Evolutionary conservation across 768 basidiomycete species (phyloP), one percentile per base, ranked within the genome.

Genomic region (Pleurotus eryngii): DNA sequence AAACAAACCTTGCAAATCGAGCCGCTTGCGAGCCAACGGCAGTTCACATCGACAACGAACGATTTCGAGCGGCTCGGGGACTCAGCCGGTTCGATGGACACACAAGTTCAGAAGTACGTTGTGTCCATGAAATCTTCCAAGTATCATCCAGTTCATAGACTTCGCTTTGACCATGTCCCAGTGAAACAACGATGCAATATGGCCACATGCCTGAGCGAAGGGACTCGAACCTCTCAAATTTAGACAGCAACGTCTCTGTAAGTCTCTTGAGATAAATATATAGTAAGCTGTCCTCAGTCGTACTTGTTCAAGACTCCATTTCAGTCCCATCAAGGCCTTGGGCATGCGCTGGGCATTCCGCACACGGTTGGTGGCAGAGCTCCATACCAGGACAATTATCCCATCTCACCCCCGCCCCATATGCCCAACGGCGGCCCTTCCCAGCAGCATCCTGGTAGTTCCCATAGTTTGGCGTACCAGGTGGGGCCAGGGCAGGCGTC

Each of bases 141-240:
- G 43, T 48, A n/a, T 46, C 27, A 37, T 12, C 24, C 17, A 55
- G 48, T 39, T 37, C 46, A 45, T 37, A 43, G 20, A 51, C 39
- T 22, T 62, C 63, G 60, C 57, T 60, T 50, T 57, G 61, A 62
- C 61, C 57, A 69, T 66, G 64, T 59, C 68, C 39, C 67, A 85
- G 83, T 71, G 84, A 85, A 68, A 71, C 77, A 59, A 72, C 71
- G 61, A 85, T 86, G 81, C 76, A 83, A 65, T 86, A 85, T 75
- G 76, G 74, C 59, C 84, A 84, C 68, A 74, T 86, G 66, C 75
- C 73, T 53, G 81, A 81, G 60, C 73, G 79, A 57, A 75, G 84
- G 66, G 83, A 86, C 67, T 73, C 78, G 45, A 81, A 71, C 65
- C 72, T 83, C 67, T 74, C 78, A 46, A 81, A 71, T 65, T 71